Evolutionary conservation across 306 rosid genomes (phyloP).

Genomic region (Lablab purpureus): DNA sequence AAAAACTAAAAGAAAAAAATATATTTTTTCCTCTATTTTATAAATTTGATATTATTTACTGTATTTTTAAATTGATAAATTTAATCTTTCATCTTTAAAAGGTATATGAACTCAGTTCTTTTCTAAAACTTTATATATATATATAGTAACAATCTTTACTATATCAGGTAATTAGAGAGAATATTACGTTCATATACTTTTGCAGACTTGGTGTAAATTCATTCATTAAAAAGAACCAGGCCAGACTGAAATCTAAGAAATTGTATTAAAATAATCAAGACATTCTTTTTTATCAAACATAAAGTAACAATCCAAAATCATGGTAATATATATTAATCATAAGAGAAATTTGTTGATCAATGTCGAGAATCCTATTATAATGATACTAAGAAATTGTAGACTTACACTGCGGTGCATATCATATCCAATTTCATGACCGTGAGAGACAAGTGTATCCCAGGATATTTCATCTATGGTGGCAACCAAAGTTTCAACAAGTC

Average conservation of each 20-base stretch:
- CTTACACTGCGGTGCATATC: slow-evolving; percentile 71
- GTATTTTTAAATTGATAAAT: too few species aligned
- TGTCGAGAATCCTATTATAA: neutral
- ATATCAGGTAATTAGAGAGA: too few species aligned
- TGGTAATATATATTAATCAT: neutral
- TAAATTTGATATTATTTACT: too few species aligned
- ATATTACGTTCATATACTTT: too few species aligned
- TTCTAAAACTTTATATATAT: too few species aligned
- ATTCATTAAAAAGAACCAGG: neutral
- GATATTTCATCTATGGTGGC: slow-evolving; percentile 72
- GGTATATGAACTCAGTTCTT: too few species aligned
- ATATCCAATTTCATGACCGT: slow-evolving; percentile 71
- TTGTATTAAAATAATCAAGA: neutral
- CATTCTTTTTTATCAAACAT: too few species aligned
- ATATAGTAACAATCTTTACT: too few species aligned
- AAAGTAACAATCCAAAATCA: neutral
- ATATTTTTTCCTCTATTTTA: too few species aligned
- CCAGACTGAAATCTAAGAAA: neutral
- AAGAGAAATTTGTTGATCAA: neutral
- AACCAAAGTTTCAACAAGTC: slow-evolving; percentile 62
- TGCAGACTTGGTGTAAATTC: neutral
- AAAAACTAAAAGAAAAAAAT: too few species aligned
- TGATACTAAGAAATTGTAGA: slow-evolving; percentile 7
- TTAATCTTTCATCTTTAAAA: too few species aligned
- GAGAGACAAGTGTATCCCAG: slow-evolving; percentile 60